phyloP scores from a whole-genome alignment of 495 filamentous ascomycete species.

The Lichenothelia convexa region DNA sequence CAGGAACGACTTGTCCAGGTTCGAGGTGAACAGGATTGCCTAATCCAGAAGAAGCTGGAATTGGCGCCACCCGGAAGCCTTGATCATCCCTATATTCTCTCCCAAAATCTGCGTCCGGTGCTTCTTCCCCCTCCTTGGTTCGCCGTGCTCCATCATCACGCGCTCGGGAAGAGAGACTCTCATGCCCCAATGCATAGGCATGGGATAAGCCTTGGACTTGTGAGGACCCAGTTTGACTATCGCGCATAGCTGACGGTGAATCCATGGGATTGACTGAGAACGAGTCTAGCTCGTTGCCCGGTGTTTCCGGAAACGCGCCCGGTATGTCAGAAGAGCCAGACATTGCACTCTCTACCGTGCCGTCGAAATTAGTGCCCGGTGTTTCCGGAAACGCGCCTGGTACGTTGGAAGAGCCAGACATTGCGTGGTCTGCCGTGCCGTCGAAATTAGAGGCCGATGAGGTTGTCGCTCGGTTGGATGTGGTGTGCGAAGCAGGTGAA shows the following conservation, averaged over 20 bases:
- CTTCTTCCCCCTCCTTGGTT: too few species aligned
- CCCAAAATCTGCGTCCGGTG: too few species aligned
- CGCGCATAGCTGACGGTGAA: too few species aligned
- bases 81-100: too few species aligned
- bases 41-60: slow-evolving; percentile 59
- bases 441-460: too few species aligned
- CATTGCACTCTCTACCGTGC: slow-evolving; percentile 27
- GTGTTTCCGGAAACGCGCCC: slow-evolving; percentile 67
- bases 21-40: slow-evolving; percentile 64
- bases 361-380: slow-evolving; percentile 43
- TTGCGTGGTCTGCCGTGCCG: too few species aligned
- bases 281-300: slow-evolving; percentile 29
- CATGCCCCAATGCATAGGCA: too few species aligned
- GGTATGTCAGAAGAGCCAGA: slow-evolving; percentile 33
- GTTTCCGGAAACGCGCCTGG: slow-evolving; percentile 74
- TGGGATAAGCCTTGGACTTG: slow-evolving; percentile 4
- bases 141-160: too few species aligned
- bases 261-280: slow-evolving; percentile 16
- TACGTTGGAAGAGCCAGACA: slow-evolving; percentile 23
- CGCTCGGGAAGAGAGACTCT: slow-evolving; percentile 5
- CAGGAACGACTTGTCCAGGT: slow-evolving; percentile 67
- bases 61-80: slow-evolving; percentile 37
- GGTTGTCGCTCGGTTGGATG: slow-evolving; percentile 50
- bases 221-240: too few species aligned
- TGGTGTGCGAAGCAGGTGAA: slow-evolving; percentile 27